phyloP scores from a whole-genome alignment of 441 rosid genomes.

The Aleurites moluccanus region DNA sequence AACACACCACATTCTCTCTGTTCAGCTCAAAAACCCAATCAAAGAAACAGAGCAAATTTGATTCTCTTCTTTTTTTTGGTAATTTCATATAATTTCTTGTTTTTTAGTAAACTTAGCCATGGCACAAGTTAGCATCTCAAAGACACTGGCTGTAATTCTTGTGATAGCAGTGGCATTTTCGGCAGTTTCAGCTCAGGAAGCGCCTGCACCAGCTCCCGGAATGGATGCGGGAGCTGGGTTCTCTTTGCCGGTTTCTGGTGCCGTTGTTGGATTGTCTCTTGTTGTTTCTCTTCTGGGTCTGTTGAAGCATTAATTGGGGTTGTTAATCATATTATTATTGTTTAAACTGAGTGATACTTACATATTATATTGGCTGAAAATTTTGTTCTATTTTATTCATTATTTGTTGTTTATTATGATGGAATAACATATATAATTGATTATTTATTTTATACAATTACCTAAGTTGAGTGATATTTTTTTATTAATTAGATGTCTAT shows the following conservation, averaged over 20 bases:
- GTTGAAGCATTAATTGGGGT: constrained; percentile 16
- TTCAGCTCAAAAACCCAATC: background rate
- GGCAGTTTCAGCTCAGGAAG: background rate
- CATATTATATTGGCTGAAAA: no score
- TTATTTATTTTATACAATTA: no score
- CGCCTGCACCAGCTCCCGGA: constrained; percentile 30
- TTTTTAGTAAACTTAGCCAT: background rate
- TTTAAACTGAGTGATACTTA: no score
- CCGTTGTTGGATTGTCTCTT: constrained; percentile 22
- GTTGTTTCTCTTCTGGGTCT: constrained; percentile 21
- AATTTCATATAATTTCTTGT: background rate
- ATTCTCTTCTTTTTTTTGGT: background rate
- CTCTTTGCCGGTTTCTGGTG: constrained; percentile 21
- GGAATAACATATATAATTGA: no score
- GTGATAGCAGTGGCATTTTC: background rate
- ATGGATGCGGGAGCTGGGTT: constrained; percentile 28
- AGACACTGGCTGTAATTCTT: background rate
- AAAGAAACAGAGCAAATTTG: background rate
- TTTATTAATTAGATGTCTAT: no score
- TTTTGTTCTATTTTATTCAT: no score
- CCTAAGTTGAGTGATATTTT: no score
- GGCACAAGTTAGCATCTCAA: background rate
- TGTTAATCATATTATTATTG: no score
- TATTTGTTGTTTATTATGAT: no score
- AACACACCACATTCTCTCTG: background rate